Evolutionary conservation across 2,329 filamentous ascomycete species (phyloP).

Genomic region (Aspergillus intermedius): DNA sequence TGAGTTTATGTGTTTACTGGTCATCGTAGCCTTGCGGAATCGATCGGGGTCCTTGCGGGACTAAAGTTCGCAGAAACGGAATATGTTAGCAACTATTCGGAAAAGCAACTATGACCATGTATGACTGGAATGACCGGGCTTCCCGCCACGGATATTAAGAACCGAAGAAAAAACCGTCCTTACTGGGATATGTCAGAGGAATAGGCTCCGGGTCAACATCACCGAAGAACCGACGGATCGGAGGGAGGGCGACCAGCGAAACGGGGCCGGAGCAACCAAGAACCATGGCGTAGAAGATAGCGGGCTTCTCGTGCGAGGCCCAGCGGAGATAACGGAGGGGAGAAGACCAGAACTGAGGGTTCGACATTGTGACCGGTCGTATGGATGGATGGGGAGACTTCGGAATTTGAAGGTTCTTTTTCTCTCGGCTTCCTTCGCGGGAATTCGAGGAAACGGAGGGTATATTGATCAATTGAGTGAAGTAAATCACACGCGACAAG

Average conservation of each 20-base stretch:
- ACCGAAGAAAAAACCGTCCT: constrained; percentile 33
- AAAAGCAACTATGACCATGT: neutral
- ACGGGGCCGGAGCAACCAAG: constrained; percentile 69
- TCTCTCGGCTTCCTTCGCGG: neutral
- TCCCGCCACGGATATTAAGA: neutral
- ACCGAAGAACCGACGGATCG: constrained; percentile 64
- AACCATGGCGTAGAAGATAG: constrained; percentile 79
- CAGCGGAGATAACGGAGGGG: constrained; percentile 83
- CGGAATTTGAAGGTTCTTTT: no score
- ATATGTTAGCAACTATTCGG: neutral
- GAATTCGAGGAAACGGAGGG: neutral
- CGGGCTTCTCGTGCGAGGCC: constrained; percentile 80
- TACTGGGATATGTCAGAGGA: constrained; percentile 89
- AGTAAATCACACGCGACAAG: neutral
- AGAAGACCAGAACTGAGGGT: constrained; percentile 73
- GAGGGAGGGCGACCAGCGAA: constrained; percentile 63
- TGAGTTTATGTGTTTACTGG: constrained; percentile 20
- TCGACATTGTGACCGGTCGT: constrained; percentile 36
- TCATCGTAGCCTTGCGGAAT: constrained; percentile 45
- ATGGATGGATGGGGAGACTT: constrained; percentile 6
- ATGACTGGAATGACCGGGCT: neutral
- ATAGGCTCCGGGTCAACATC: constrained; percentile 66
- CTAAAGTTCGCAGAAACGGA: constrained; percentile 16
- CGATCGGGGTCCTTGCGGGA: constrained; percentile 41
- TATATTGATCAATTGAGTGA: constrained; percentile 7